Base-by-base conservation (phyloP, 805 yeast genomes). In the Kregervanrija pseudodelftensis region DNA sequence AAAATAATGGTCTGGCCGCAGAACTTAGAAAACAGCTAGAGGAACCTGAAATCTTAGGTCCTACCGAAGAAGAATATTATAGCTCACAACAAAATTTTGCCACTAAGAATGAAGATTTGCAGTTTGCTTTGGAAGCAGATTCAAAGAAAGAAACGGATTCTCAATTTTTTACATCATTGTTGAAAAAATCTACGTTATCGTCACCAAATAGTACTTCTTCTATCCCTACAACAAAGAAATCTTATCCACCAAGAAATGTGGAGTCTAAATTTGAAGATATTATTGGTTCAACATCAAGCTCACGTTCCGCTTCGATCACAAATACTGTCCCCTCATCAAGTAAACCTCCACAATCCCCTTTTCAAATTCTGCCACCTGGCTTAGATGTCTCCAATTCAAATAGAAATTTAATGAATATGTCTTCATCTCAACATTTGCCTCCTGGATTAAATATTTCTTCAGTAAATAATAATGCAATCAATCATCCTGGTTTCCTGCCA, bases 121-220 rank as follows among this genome's bases (percentile, higher is more conserved):
- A 55, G 33, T 51, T 56, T 39, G 39, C 41, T 5, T 46, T 45
- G 41, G 60, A 53, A 13, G 7, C 48, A 1, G 49, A 52, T 10
- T 39, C 50, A 4, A 53, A 38, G 35, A 57, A 53, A 16, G 53
- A 54, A 11, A 30, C 44, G n/a, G 56, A 58, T 34, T 45, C 44
- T n/a, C 51, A 47, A 22, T 58, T 58, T 41, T 57, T 58, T 33
- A 52, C 43, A 35, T 45, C 51, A 11, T 43, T 57, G 16, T 32
- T 55, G 22, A 42, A 42, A 11, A 44, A 40, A 42, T 22, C 28
- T 22, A 22, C 28, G 2, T 22, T 22, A 22, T 22, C 28, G 7
- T 22, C 28, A 22, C 28, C 28, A 22, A 22, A 22, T 22, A 22
- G 28, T 22, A 7, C 28, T 5, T 22, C 28, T 22, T 22, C 28